Evolutionary conservation across 805 yeast species (phyloP).

Genomic region (Lipomyces chichibuensis): DNA sequence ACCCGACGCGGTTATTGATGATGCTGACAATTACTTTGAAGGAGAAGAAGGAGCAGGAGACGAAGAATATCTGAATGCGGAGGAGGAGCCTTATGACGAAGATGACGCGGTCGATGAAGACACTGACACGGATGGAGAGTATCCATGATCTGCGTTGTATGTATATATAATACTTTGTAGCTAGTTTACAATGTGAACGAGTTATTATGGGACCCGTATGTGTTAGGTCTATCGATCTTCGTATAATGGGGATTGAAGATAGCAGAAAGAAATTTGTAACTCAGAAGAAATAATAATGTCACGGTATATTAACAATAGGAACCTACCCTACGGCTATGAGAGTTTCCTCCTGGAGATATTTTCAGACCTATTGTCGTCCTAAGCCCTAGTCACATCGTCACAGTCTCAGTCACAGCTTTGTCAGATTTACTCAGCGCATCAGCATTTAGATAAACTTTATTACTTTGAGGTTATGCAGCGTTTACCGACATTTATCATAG

Average conservation of each 20-base stretch:
- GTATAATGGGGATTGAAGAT: too few relatives aligned
- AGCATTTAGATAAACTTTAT: not conserved
- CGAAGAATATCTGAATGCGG: slow-evolving; percentile 10
- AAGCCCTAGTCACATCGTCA: too few relatives aligned
- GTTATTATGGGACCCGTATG: not conserved
- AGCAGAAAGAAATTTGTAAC: too few relatives aligned
- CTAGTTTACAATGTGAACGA: not conserved
- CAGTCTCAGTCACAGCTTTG: too few relatives aligned
- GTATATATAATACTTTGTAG: not conserved
- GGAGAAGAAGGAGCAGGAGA: slow-evolving; percentile 5
- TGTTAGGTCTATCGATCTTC: too few relatives aligned
- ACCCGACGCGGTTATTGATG: not conserved
- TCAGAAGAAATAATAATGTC: too few relatives aligned
- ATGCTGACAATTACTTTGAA: slow-evolving; percentile 4
- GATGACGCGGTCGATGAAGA: slow-evolving; percentile 8
- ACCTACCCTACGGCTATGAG: too few relatives aligned
- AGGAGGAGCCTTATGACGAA: slow-evolving; percentile 1
- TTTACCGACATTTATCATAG: too few relatives aligned
- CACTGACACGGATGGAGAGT: not conserved
- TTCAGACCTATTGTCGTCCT: too few relatives aligned
- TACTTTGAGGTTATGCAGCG: not conserved
- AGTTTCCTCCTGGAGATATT: too few relatives aligned
- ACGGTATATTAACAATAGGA: too few relatives aligned
- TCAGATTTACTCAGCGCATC: not conserved
- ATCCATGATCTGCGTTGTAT: not conserved